Evolutionary conservation across 2,329 filamentous ascomycete species (phyloP).

Genomic region (Microthyrium microscopicum): DNA sequence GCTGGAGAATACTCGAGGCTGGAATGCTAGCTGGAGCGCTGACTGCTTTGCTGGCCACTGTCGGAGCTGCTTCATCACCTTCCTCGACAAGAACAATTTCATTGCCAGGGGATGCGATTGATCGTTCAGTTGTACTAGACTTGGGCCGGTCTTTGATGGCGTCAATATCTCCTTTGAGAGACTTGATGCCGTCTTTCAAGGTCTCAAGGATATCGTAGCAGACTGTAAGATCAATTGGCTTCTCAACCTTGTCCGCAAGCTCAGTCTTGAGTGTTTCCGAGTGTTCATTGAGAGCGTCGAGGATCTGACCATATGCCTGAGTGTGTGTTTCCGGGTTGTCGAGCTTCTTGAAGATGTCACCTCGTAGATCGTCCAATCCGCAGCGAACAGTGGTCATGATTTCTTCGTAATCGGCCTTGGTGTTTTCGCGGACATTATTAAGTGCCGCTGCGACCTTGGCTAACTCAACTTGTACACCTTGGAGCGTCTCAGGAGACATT

Average conservation of each 20-base stretch:
- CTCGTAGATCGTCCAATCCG: constrained; percentile 32
- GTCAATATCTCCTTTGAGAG: constrained; percentile 63
- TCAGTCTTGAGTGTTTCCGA: constrained; percentile 62
- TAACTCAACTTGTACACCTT: constrained; percentile 2
- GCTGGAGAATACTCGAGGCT: constrained; percentile 33
- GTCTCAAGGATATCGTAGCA: constrained; percentile 84
- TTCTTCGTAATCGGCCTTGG: constrained; percentile 29
- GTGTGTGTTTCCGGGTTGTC: constrained; percentile 36
- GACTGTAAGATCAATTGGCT: constrained; percentile 64
- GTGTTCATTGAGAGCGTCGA: constrained; percentile 49
- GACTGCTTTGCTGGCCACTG: constrained; percentile 26
- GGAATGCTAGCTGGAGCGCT: constrained; percentile 12
- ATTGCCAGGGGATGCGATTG: constrained; percentile 36
- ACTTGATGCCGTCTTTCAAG: constrained; percentile 64
- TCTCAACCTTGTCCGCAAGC: constrained; percentile 49
- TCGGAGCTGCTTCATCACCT: constrained; percentile 13
- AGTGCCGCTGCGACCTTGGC: constrained; percentile 9
- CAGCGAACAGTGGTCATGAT: constrained; percentile 31
- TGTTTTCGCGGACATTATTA: constrained; percentile 23
- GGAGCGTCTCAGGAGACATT: no score
- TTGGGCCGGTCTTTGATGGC: constrained; percentile 44
- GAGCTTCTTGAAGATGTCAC: constrained; percentile 34
- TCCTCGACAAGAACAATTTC: constrained; percentile 42
- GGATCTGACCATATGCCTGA: constrained; percentile 38
- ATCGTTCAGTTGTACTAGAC: constrained; percentile 18